Percentiles rank a stretch among this genome's conserved stretches.
phyloP scores from a whole-genome alignment of 2,329 filamentous ascomycete species.

The Penicillium frequentans region DNA sequence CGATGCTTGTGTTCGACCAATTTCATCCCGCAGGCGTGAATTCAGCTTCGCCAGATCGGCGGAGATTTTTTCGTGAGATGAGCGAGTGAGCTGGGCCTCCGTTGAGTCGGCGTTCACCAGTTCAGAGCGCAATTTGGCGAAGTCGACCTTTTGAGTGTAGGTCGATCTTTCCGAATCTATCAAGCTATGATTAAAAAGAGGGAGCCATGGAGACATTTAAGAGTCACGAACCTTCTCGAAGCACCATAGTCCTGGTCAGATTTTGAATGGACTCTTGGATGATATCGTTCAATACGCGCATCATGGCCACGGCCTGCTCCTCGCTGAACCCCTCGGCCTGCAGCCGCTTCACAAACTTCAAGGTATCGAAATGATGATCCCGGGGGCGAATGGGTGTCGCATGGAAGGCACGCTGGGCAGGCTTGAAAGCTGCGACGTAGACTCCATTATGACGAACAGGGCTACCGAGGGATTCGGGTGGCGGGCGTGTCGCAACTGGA shows the following conservation, averaged over 20 bases:
- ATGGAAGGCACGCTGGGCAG: conserved; percentile 57
- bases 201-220: background rate
- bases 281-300: conserved; percentile 94
- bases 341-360: conserved; percentile 92
- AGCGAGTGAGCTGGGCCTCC: conserved; percentile 83
- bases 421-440: conserved; percentile 46
- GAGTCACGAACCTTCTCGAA: conserved; percentile 69
- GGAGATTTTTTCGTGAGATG: conserved; percentile 85
- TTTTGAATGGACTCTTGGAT: conserved; percentile 99
- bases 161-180: conserved; percentile 53
- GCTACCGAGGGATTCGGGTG: conserved; percentile 20
- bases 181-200: background rate
- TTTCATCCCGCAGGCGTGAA: conserved; percentile 85
- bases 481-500: conserved; percentile 10
- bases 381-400: conserved; percentile 61
- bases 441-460: conserved; percentile 49
- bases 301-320: conserved; percentile 95
- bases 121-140: conserved; percentile 93
- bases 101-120: conserved; percentile 88
- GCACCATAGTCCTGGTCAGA: conserved; percentile 94
- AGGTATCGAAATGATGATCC: conserved; percentile 96
- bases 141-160: conserved; percentile 89
- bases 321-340: conserved; percentile 93
- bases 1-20: conserved; percentile 88
- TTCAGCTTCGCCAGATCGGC: conserved; percentile 95